Evolutionary conservation across 2,329 filamentous ascomycete species (phyloP), one percentile per base, ranked within the genome.

Genomic region (Mycogone perniciosa): DNA sequence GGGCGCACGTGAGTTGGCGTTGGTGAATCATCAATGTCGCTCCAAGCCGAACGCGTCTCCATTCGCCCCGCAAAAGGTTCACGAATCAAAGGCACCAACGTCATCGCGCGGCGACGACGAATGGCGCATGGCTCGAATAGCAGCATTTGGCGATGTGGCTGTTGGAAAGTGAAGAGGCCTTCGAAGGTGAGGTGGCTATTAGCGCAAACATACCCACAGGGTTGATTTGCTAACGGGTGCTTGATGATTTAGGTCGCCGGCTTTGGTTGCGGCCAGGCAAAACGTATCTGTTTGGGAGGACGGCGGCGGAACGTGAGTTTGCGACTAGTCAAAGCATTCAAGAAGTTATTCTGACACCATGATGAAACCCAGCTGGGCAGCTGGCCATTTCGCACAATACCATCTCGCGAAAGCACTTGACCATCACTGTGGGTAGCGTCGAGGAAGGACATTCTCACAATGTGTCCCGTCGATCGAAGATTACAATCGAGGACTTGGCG

Each of bases 191-290:
- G 60, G 47, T 6, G 4, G 26, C 20, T 20, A 20, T 20, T 20
- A 20, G 20, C 20, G 20, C 20, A 20, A 20, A 38, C 26, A 39
- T 20, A 13, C 9, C 11, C 6, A 6, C 4, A 11, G 27, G 9
- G 10, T 31, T 30, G 40, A 44, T n/a, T 13, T 41, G 31, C 49
- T 35, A 31, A 49, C 52, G 56, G 43, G 58, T 50, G 29, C 44
- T 41, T 44, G 33, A 20, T 20, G 20, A 20, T 26, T 34, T 41
- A 73, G 70, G 68, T 45, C 66, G 67, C 30, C 82, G 81, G 61
- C 75, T 91, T 58, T 96, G 91, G 91, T 76, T 96, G 54, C 83
- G 86, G 52, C 91, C 91, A 2, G 91, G 90, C 46, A 89, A 89
- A 65, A 82, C 81, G 60, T 92, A 93, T 66, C 77, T 96, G 20